Percentiles rank a stretch among this genome's conserved stretches.
Conservation (phyloP, 164 flowering plant genomes). For the Vitis amurensis region DNA sequence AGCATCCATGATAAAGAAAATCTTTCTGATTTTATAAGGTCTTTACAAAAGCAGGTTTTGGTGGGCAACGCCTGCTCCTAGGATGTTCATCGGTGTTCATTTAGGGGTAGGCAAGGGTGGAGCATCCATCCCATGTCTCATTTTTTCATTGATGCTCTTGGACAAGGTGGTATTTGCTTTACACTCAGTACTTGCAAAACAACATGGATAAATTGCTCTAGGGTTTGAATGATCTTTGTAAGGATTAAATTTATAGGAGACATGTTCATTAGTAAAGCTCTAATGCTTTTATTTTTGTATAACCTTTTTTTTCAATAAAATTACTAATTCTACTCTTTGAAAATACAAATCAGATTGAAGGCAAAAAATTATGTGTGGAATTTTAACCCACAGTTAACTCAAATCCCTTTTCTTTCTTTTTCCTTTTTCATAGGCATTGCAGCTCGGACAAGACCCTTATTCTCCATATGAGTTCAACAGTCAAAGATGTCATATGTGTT, state of each 20-base stretch:
- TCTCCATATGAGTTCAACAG: constrained; percentile 55
- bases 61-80: no score
- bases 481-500: constrained; percentile 91
- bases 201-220: neutral
- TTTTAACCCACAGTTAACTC: neutral
- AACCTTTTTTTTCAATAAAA: no score
- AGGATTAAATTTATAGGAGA: neutral
- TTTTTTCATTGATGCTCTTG: no score
- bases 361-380: neutral
- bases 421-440: constrained; percentile 60
- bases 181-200: neutral
- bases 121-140: no score
- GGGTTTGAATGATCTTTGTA: neutral
- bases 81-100: no score
- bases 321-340: neutral
- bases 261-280: no score
- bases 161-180: neutral
- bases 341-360: neutral
- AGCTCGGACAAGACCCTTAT: constrained; percentile 68
- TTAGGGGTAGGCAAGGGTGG: no score
- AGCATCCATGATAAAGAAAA: no score
- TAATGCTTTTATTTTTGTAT: no score
- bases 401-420: neutral
- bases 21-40: no score
- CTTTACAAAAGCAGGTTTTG: no score